phyloP scores from a whole-genome alignment of 495 filamentous ascomycete species.

The Penicillium angulare region DNA sequence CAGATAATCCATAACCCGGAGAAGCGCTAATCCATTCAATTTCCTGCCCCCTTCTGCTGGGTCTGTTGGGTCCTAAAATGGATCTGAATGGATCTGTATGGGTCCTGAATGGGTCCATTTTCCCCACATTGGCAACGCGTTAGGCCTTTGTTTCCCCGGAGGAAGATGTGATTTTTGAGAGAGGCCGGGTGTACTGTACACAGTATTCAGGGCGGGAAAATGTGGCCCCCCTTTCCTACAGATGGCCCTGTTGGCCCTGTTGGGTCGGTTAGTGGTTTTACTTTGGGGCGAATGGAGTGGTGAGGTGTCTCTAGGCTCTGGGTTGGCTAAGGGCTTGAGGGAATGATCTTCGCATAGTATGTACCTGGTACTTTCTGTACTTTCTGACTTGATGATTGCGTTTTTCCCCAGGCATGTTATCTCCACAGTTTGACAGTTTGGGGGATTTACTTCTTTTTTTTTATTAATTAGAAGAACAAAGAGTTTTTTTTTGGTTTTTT shows the following conservation, averaged over 20 bases:
- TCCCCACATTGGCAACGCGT: constrained; percentile 18
- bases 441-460: too few relatives aligned
- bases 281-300: too few relatives aligned
- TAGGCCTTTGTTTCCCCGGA: constrained; percentile 1
- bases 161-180: background rate
- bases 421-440: constrained; percentile 2
- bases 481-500: too few relatives aligned
- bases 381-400: too few relatives aligned
- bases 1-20: constrained; percentile 6
- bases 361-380: constrained; percentile 5
- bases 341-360: constrained; percentile 5
- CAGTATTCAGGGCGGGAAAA: constrained; percentile 17
- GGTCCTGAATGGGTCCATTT: background rate
- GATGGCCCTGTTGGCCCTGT: too few relatives aligned
- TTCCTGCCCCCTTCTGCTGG: constrained; percentile 5
- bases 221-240: too few relatives aligned
- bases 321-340: constrained; percentile 17
- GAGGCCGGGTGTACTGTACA: background rate
- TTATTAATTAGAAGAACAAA: too few relatives aligned
- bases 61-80: constrained; percentile 4
- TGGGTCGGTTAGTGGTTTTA: too few relatives aligned
- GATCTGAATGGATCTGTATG: background rate
- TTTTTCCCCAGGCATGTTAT: too few relatives aligned
- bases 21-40: constrained; percentile 8
- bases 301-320: too few relatives aligned